Evolutionary conservation across 2,329 filamentous ascomycete species (phyloP).

Genomic region (Cadophora gregata): DNA sequence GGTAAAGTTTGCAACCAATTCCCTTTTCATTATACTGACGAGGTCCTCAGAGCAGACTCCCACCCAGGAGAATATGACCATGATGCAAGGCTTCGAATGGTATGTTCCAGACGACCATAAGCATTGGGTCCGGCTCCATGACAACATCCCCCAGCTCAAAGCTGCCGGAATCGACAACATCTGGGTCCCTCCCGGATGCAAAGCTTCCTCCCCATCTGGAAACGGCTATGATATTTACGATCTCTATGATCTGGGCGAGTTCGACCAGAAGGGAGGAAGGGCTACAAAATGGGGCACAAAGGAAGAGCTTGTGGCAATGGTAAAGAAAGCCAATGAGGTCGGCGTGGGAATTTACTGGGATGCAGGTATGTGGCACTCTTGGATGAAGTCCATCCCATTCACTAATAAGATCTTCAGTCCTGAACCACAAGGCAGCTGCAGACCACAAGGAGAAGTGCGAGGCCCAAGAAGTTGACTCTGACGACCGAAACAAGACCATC

Average conservation of each 20-base stretch:
- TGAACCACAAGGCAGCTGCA: constrained; percentile 75
- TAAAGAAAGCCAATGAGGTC: constrained; percentile 54
- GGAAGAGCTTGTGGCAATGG: constrained; percentile 62
- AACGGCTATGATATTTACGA: constrained; percentile 77
- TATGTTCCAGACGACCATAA: constrained; percentile 65
- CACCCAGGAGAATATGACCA: constrained; percentile 56
- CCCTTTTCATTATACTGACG: not conserved
- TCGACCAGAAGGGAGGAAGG: constrained; percentile 69
- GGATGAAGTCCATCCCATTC: not conserved
- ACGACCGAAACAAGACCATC: constrained; percentile 62
- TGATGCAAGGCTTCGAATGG: constrained; percentile 78
- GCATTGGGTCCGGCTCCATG: constrained; percentile 65
- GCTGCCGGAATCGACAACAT: constrained; percentile 65
- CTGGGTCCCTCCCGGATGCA: constrained; percentile 76
- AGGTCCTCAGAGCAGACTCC: constrained; percentile 34
- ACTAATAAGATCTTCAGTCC: constrained; percentile 49
- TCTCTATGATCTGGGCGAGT: constrained; percentile 73
- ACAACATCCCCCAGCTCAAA: constrained; percentile 59
- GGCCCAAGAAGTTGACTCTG: constrained; percentile 67
- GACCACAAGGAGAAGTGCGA: constrained; percentile 67
- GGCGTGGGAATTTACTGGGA: constrained; percentile 70
- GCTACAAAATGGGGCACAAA: constrained; percentile 74
- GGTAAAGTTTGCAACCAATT: constrained; percentile 19
- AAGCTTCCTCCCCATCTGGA: constrained; percentile 63
- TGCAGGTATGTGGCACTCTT: constrained; percentile 46